Percentiles rank a stretch among this genome's conserved stretches.
Conservation (phyloP, 2,329 filamentous ascomycete species). For the Gaeumannomyces tritici region DNA sequence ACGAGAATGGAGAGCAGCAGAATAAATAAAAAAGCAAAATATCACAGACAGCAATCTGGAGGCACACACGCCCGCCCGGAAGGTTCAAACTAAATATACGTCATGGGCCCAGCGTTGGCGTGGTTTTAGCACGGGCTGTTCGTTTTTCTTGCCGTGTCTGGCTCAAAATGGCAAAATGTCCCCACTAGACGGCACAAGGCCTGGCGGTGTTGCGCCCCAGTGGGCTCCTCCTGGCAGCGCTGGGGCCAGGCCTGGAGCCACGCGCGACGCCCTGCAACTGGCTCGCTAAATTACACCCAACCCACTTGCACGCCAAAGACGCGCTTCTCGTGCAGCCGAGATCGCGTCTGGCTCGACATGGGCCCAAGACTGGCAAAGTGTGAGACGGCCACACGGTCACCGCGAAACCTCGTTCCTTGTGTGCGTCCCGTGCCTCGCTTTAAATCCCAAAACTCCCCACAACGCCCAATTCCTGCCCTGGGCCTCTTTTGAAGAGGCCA, state of each 20-base stretch:
- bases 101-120: background rate
- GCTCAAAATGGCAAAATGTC: no score
- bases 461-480: background rate
- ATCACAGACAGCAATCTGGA: no score
- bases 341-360: conserved; percentile 1
- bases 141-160: background rate
- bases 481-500: conserved; percentile 1
- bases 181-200: no score
- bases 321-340: conserved; percentile 3
- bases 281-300: background rate
- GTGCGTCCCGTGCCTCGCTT: conserved; percentile 1
- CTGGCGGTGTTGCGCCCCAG: background rate
- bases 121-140: background rate
- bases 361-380: conserved; percentile 1
- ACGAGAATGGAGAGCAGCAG: background rate
- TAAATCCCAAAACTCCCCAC: conserved; percentile 1
- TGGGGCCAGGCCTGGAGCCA: background rate
- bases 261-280: background rate
- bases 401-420: background rate
- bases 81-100: background rate
- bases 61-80: no score
- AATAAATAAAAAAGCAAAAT: background rate
- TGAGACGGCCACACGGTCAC: background rate
- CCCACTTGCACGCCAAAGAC: conserved; percentile 3
- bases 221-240: background rate